phyloP scores from a whole-genome alignment of 2,329 filamentous ascomycete genomes.

The Aspergillus neoniger region DNA sequence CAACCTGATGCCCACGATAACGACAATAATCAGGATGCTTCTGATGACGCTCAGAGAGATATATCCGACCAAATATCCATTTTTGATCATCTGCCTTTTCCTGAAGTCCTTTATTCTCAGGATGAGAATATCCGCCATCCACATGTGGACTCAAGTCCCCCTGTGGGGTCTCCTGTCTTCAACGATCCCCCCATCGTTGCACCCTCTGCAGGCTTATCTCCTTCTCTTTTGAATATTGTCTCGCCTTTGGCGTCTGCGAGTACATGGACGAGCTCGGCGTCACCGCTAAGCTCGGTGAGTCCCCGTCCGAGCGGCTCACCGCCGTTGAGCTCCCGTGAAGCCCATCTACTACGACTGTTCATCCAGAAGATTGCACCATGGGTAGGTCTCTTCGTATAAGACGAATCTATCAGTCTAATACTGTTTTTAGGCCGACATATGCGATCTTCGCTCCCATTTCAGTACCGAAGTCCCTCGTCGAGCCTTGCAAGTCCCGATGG shows the following conservation, averaged over 20 bases:
- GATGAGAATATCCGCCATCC: neutral
- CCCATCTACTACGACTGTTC: constrained; percentile 36
- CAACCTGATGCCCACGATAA: constrained; percentile 1
- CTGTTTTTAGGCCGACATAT: constrained; percentile 33
- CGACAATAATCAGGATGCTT: neutral
- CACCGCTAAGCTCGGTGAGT: constrained; percentile 17
- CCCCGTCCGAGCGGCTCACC: constrained; percentile 13
- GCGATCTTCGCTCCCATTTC: constrained; percentile 43
- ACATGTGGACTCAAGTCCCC: neutral
- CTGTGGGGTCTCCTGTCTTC: constrained; percentile 9
- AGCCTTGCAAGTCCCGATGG: constrained; percentile 50
- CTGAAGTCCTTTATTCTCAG: neutral
- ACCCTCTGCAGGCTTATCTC: constrained; percentile 18
- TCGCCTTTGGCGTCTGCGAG: constrained; percentile 20
- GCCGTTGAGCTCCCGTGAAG: constrained; percentile 33
- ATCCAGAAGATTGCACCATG: constrained; percentile 38
- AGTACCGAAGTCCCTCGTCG: constrained; percentile 50
- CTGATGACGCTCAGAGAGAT: neutral
- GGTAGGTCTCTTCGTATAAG: constrained; percentile 22
- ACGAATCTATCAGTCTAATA: neutral
- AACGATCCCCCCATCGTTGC: constrained; percentile 7
- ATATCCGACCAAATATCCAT: neutral
- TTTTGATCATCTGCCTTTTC: neutral
- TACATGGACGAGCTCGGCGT: constrained; percentile 17
- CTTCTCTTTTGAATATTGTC: constrained; percentile 1